A percentile compares a stretch with the other conserved stretches of the same genome.
Conservation (phyloP, 345 rosid species). For the Aquilaria yunnanensis region DNA sequence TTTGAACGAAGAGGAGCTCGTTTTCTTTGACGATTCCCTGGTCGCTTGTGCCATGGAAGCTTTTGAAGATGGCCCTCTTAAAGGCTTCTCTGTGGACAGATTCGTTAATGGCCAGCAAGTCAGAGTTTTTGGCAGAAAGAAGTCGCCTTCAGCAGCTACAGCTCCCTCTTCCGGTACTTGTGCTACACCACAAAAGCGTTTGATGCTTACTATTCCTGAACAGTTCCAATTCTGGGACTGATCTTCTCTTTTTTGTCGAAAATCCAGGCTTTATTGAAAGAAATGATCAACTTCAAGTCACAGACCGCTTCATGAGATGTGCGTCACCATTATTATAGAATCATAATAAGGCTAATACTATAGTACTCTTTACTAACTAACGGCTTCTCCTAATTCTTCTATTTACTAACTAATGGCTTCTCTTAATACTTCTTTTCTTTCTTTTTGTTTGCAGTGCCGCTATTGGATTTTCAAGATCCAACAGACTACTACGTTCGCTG, state of each 20-base stretch:
- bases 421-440: neutral
- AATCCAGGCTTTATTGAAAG: constrained; percentile 47
- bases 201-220: neutral
- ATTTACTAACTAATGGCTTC: no score
- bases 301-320: constrained; percentile 62
- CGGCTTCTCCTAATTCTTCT: neutral
- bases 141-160: constrained; percentile 36
- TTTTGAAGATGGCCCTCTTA: constrained; percentile 68
- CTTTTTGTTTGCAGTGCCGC: constrained; percentile 39
- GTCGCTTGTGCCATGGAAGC: constrained; percentile 86
- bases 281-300: constrained; percentile 39
- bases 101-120: constrained; percentile 80
- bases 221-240: constrained; percentile 7
- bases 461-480: constrained; percentile 84
- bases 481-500: constrained; percentile 68
- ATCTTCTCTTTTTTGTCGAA: constrained; percentile 11
- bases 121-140: constrained; percentile 87
- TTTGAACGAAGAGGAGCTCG: constrained; percentile 79
- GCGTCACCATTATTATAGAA: constrained; percentile 8
- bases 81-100: constrained; percentile 87
- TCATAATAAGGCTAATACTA: neutral
- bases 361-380: neutral
- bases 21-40: constrained; percentile 79
- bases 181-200: neutral
- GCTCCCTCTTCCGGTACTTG: constrained; percentile 39